Evolutionary conservation across 2,329 filamentous ascomycete genomes (phyloP).

Genomic region (Metarhizium brunneum): DNA sequence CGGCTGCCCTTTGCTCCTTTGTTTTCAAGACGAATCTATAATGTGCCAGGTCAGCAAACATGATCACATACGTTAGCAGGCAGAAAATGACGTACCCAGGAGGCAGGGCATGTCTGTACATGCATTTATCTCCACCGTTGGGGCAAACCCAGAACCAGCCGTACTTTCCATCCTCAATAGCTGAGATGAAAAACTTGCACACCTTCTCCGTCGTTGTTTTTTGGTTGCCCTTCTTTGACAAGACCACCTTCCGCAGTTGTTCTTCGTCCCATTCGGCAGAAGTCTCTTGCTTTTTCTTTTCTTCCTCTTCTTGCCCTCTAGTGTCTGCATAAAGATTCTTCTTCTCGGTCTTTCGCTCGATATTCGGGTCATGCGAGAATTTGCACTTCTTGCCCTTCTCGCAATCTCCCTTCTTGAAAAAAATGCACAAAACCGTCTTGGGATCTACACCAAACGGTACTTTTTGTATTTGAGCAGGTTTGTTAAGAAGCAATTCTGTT

Average conservation of each 20-base stretch:
- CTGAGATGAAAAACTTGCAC: conserved; percentile 96
- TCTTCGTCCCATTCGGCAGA: conserved; percentile 98
- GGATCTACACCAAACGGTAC: conserved; percentile 96
- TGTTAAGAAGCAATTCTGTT: conserved; percentile 72
- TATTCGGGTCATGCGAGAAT: conserved; percentile 82
- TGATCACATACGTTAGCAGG: background rate
- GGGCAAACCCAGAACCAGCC: conserved; percentile 99
- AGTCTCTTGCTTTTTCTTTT: conserved; percentile 79
- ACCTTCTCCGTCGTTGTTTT: conserved; percentile 95
- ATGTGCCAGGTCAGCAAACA: conserved; percentile 14
- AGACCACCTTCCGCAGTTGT: conserved; percentile 79
- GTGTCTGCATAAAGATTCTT: conserved; percentile 83
- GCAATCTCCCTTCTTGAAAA: conserved; percentile 94
- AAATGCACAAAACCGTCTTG: conserved; percentile 93
- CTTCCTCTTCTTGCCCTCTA: conserved; percentile 58
- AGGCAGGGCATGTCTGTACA: conserved; percentile 93
- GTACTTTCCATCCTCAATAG: conserved; percentile 97
- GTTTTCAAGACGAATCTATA: conserved; percentile 89
- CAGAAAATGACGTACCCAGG: conserved; percentile 62
- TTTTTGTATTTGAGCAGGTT: conserved; percentile 92
- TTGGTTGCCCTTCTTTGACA: conserved; percentile 97
- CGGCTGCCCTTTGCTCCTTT: conserved; percentile 88
- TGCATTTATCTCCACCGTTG: conserved; percentile 94
- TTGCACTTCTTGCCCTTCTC: conserved; percentile 98
- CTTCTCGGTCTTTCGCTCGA: conserved; percentile 91